Base-by-base conservation (phyloP, 208 protist species). In the Crithidia fasciculata region DNA sequence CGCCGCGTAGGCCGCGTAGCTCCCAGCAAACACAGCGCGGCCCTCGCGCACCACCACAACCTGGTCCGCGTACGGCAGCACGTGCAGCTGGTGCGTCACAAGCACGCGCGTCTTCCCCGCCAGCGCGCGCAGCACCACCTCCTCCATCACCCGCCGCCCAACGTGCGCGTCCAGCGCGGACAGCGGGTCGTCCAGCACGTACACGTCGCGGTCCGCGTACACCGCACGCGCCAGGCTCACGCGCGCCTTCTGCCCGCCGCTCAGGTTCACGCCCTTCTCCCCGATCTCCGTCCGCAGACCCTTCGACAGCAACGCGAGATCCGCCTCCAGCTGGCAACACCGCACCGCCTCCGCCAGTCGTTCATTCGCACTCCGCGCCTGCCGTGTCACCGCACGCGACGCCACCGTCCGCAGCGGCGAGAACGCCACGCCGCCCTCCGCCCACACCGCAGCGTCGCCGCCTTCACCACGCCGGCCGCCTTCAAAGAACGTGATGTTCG, bases 1-100 rank as follows among this genome's bases (percentile, higher is more conserved):
- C 77, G 62, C 41, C 70, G 56, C 53, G 83, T 83, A 90, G 3
- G 60, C 74, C 12, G 73, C 58, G 49, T 78, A 77, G 56, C 72
- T 68, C 28, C 84, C 86, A 5, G 61, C 36, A 63, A 85, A 90
- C 18, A 50, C 60, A 49, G 93, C 80, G 39, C 89, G 85, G 39
- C 89, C 75, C 18, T 76, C 73, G 16, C 83, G 68, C 61, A 98
- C 40, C 5, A 98, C 87, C 19, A 98, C 76, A 45, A 99, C 90
- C 36, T 87, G 70, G 69, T 98, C 93, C 83, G 8, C 84, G 36
- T n/a, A 68, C 44, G 47, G 98, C 39, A 66, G 6, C 69, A 92
- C 96, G 62, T 98, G 95, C 37, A 98, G 58, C 69, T 97, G 91
- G 83, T 99, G 96, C 15, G 97, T 99, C 12, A 97, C 93, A 0